A percentile compares a stretch with the other conserved stretches of the same genome.
Evolutionary conservation across 2,329 filamentous ascomycete genomes (phyloP).

Genomic region (Aspergillus sp.): DNA sequence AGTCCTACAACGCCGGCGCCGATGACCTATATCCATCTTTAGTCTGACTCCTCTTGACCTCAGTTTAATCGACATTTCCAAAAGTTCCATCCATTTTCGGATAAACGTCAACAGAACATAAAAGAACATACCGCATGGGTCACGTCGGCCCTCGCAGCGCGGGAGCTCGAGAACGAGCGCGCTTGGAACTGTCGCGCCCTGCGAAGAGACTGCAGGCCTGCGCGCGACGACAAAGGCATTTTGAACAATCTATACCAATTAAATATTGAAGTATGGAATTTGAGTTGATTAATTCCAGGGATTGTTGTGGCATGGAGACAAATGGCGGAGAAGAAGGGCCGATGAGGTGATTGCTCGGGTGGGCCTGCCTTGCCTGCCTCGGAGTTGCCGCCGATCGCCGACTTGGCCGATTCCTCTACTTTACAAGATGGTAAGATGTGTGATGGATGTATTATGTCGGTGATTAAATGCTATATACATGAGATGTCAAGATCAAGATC

Average conservation of each 20-base stretch:
- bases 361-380: neutral
- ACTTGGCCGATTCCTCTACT: neutral
- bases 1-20: conserved; percentile 76
- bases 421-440: too few relatives aligned
- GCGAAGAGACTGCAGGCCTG: conserved; percentile 10
- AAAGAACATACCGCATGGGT: conserved; percentile 58
- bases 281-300: neutral
- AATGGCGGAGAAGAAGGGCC: neutral
- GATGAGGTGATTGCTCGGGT: neutral
- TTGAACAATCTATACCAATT: neutral
- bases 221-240: neutral
- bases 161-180: conserved; percentile 46
- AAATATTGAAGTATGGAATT: neutral
- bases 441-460: too few relatives aligned
- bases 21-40: conserved; percentile 48
- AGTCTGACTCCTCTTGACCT: neutral
- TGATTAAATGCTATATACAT: neutral
- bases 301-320: neutral
- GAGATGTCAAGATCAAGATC: neutral
- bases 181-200: conserved; percentile 14
- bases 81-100: neutral
- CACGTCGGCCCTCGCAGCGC: conserved; percentile 54
- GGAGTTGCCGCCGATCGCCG: neutral
- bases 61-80: neutral
- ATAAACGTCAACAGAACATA: neutral